Base-by-base conservation (phyloP, 2,329 filamentous ascomycete genomes). In the Phialophora macrospora region DNA sequence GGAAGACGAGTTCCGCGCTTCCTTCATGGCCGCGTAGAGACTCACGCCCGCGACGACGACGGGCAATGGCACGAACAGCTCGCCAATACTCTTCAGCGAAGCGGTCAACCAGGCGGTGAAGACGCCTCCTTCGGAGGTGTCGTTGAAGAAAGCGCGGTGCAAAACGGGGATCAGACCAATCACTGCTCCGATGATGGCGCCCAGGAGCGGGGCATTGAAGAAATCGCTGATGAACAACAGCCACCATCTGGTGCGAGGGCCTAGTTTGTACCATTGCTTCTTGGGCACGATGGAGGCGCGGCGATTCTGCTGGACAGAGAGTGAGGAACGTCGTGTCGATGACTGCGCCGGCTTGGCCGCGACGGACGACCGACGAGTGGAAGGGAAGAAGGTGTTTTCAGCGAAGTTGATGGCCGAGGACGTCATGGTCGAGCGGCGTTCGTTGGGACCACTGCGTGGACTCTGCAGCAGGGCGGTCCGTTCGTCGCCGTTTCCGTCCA, bases 31-130 rank as follows among this genome's bases (percentile, higher is more conserved):
- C 24, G 81, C 81, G 62, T 83, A 86, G 1, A 90, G 80, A 68
- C 87, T 88, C n/a, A 88, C 85, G 1, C 88, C 88, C 0, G 88
- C 87, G 0, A 90, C 82, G 17, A 90, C 82, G 17, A 90, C 85
- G 32, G 89, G 88, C 28, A 89, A 76, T 0, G 85, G 82, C 0
- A 88, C 86, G 72, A 90, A 90, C 0, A 90, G 79, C 0, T 82
- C 80, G 2, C 88, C 88, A 24, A 90, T 80, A 62, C 87, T 89
- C 69, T 85, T 82, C 22, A 90, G 76, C 0, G 84, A 83, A 0
- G 82, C 80, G 0, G 87, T 90, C 46, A 90, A 77, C 88, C 87
- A 90, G 0, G 87, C 87, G 22, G 84, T 87, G 71, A 90, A 83
- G 63, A 88, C 84, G 1, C 88, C 87, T 5, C 88, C 88, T 4